phyloP scores from a whole-genome alignment of 2,329 filamentous ascomycete genomes.

The Talaromyces sp. region DNA sequence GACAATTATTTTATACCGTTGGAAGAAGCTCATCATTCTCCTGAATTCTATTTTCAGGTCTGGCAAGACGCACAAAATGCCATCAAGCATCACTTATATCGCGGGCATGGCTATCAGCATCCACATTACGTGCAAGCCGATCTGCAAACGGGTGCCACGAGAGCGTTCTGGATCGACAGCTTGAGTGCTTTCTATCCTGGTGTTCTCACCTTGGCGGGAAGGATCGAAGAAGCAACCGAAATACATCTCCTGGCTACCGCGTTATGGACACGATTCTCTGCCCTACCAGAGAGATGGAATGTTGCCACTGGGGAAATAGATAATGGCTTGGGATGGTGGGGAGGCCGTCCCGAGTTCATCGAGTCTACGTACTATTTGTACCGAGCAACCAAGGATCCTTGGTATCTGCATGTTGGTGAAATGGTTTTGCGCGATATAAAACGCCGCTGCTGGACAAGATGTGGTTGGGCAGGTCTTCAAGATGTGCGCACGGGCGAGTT shows the following conservation, averaged over 20 bases:
- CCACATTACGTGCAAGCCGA: slow-evolving; percentile 93
- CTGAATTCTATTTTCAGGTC: slow-evolving; percentile 72
- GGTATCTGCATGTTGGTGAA: slow-evolving; percentile 93
- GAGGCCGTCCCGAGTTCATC: slow-evolving; percentile 90
- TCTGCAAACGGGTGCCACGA: slow-evolving; percentile 77
- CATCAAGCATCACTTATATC: slow-evolving; percentile 88
- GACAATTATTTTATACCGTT: slow-evolving; percentile 64
- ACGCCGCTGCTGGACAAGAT: slow-evolving; percentile 80
- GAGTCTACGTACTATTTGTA: slow-evolving; percentile 98
- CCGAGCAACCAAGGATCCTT: slow-evolving; percentile 85
- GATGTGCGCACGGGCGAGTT: slow-evolving; percentile 79
- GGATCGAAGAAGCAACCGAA: slow-evolving; percentile 85
- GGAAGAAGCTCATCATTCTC: slow-evolving; percentile 62
- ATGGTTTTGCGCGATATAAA: slow-evolving; percentile 91
- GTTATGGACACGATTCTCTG: slow-evolving; percentile 91
- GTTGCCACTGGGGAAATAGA: slow-evolving; percentile 79
- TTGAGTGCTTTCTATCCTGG: slow-evolving; percentile 94
- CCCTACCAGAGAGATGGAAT: slow-evolving; percentile 91
- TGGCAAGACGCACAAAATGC: slow-evolving; percentile 85
- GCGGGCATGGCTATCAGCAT: slow-evolving; percentile 68
- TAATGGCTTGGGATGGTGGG: slow-evolving; percentile 88
- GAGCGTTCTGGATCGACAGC: slow-evolving; percentile 94
- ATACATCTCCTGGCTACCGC: slow-evolving; percentile 88
- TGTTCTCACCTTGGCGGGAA: slow-evolving; percentile 76
- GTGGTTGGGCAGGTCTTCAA: slow-evolving; percentile 88